Evolutionary conservation across 768 basidiomycete genomes (phyloP).

Genomic region (Suillus brevipes): DNA sequence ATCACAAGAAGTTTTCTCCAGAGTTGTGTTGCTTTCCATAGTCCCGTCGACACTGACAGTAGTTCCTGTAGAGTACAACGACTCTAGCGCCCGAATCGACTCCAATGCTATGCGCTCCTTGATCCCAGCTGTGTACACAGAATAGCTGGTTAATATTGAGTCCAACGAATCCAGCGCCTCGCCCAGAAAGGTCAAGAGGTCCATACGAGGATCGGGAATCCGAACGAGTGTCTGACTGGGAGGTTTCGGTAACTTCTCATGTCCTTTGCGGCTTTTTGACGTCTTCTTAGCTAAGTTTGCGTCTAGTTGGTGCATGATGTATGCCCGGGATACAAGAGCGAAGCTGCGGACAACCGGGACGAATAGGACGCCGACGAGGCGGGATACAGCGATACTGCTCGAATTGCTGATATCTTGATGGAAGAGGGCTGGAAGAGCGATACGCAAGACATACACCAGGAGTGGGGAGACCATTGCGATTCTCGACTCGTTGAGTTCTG

Average conservation of each 20-base stretch:
- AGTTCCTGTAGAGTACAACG: slow-evolving; percentile 14
- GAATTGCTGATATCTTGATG: slow-evolving; percentile 3
- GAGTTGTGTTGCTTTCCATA: slow-evolving; percentile 4
- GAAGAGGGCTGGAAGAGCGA: slow-evolving; percentile 21
- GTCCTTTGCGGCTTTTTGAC: slow-evolving; percentile 1
- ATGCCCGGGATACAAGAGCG: background rate
- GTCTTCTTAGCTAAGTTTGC: background rate
- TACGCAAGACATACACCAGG: slow-evolving; percentile 23
- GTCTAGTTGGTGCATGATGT: background rate
- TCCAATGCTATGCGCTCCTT: slow-evolving; percentile 30
- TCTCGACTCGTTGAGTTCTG: slow-evolving; percentile 18
- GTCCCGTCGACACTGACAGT: background rate
- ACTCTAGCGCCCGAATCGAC: slow-evolving; percentile 27
- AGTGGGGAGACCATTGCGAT: slow-evolving; percentile 26
- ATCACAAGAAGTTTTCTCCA: background rate
- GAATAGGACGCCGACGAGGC: slow-evolving; percentile 22
- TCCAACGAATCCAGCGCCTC: slow-evolving; percentile 22
- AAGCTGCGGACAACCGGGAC: slow-evolving; percentile 19
- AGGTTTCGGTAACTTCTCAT: background rate
- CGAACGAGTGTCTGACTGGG: background rate
- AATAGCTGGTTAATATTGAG: slow-evolving; percentile 6
- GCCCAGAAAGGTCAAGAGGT: slow-evolving; percentile 26
- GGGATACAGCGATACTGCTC: slow-evolving; percentile 18
- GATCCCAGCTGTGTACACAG: slow-evolving; percentile 5
- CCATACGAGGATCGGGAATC: slow-evolving; percentile 20